Base-by-base conservation (phyloP, 1,284 basidiomycete species). In the Trichosporon ovoides region DNA sequence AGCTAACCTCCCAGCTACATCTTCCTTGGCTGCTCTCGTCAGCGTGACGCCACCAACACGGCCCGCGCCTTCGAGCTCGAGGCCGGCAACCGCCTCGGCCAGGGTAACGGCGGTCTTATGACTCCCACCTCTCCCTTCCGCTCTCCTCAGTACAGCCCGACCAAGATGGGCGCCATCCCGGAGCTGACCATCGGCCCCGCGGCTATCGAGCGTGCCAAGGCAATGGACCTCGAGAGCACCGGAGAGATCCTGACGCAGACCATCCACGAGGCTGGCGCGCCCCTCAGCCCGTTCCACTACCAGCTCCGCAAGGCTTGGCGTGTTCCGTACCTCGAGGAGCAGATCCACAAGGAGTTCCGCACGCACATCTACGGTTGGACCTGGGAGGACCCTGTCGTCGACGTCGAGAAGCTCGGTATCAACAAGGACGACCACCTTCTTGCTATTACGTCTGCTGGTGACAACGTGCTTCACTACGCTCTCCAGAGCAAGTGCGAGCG, bases 391-490 rank as follows among this genome's bases (percentile, higher is more conserved):
- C 88, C 88, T 0, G 81, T 82, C 16, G 86, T 86, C 62, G 88
- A 91, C 68, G 86, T 91, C 81, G 80, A 83, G 65, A 81, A 85
- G 69, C 78, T 90, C 13, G 71, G 84, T 18, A 74, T 90, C 58
- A 81, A 81, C 33, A 76, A 78, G 37, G 80, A 85, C 9, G 88
- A 90, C 75, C 83, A 85, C 13, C 82, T 91, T 64, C 80, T 91
- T 3, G 84, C 86, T 20, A 89, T 90, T 67, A 89, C 88, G 2
- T 86, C 84, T 55, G 89, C 87, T 0, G 89, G 88, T 0, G 88
- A 89, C 74, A 91, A 91, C 68, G 87, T 87, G 2, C 78, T 91
- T 38, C 89, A 91, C 74, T 91, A 91, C 66, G 87, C 87, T 6
- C 84, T 88, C 51, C 81, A 81, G 1, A 85, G 84, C 6, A 75